Evolutionary conservation across 352 stramenopile species (phyloP).

Genomic region (Aphanomyces cochlioides): DNA sequence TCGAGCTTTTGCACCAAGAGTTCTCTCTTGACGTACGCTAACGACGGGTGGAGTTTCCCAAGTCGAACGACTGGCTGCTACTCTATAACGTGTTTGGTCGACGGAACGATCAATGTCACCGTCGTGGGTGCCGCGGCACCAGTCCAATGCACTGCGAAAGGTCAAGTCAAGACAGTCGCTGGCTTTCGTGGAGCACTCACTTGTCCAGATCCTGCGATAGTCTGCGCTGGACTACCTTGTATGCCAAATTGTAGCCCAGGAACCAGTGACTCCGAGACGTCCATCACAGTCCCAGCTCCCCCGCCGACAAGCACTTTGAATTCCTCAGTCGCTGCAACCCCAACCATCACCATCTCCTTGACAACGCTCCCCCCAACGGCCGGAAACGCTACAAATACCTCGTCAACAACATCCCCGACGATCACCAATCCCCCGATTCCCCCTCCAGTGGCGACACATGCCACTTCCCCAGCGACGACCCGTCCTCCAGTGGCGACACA

Average conservation of each 20-base stretch:
- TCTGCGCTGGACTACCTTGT: conserved; percentile 39
- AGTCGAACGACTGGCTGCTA: conserved; percentile 72
- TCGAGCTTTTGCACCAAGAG: conserved; percentile 66
- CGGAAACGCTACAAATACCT: too few relatives aligned
- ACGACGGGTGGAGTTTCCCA: conserved; percentile 47
- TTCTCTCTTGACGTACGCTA: conserved; percentile 55
- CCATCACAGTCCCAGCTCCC: not conserved
- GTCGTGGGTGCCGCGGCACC: conserved; percentile 30
- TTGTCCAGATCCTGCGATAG: conserved; percentile 61
- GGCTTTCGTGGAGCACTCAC: conserved; percentile 56
- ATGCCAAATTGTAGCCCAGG: conserved; percentile 1
- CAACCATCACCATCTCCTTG: not conserved
- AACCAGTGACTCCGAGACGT: not conserved
- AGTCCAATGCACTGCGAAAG: conserved; percentile 47
- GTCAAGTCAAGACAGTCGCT: conserved; percentile 37
- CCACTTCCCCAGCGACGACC: not conserved
- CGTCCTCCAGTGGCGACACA: too few relatives aligned
- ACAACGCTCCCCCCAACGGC: too few relatives aligned
- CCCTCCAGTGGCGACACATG: not conserved
- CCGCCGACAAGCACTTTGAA: not conserved
- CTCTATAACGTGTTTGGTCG: conserved; percentile 53
- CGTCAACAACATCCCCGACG: too few relatives aligned
- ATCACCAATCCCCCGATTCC: not conserved
- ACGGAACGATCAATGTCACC: conserved; percentile 25
- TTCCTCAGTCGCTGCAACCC: not conserved